These are phyloP conservation scores for Zymoseptoria pseudotritici DNA, from an alignment of 2,329 filamentous ascomycete genomes.

Conservation along the genomic window DNA sequence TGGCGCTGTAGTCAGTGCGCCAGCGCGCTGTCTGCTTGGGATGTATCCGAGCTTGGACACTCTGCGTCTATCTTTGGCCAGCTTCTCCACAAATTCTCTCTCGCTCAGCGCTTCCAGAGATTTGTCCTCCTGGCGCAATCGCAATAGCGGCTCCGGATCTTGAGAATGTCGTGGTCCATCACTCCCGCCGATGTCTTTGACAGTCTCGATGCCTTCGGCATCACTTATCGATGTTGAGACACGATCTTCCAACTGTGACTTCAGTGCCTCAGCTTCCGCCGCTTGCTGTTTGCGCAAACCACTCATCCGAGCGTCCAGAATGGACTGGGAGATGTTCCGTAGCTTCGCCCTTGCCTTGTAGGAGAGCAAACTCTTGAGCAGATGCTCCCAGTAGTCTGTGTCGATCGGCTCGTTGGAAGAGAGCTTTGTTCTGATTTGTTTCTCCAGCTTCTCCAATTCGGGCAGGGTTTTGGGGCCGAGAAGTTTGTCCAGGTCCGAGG, in stretches of 20 bases:
- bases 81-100: conserved; percentile 48
- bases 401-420: conserved; percentile 87
- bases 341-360: conserved; percentile 90
- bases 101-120: conserved; percentile 51
- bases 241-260: conserved; percentile 42
- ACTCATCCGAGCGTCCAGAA: conserved; percentile 62
- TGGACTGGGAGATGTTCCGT: conserved; percentile 66
- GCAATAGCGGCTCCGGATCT: conserved; percentile 61
- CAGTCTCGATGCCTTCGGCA: neutral
- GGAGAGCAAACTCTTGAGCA: conserved; percentile 73
- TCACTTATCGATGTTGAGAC: conserved; percentile 18
- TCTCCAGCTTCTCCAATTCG: conserved; percentile 79
- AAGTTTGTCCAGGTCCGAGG: conserved; percentile 80
- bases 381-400: conserved; percentile 94
- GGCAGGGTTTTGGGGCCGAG: conserved; percentile 77
- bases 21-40: conserved; percentile 39
- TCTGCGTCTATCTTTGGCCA: conserved; percentile 54
- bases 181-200: neutral
- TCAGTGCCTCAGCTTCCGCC: conserved; percentile 55
- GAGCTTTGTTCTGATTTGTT: conserved; percentile 79
- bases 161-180: conserved; percentile 28
- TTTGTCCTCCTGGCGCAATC: conserved; percentile 58
- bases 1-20: conserved; percentile 4
- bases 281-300: conserved; percentile 60
- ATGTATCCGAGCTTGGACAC: conserved; percentile 60